These are phyloP conservation scores for Aquanectria penicillioides DNA, from an alignment of 2,329 filamentous ascomycete species.

Conservation along the genomic window DNA sequence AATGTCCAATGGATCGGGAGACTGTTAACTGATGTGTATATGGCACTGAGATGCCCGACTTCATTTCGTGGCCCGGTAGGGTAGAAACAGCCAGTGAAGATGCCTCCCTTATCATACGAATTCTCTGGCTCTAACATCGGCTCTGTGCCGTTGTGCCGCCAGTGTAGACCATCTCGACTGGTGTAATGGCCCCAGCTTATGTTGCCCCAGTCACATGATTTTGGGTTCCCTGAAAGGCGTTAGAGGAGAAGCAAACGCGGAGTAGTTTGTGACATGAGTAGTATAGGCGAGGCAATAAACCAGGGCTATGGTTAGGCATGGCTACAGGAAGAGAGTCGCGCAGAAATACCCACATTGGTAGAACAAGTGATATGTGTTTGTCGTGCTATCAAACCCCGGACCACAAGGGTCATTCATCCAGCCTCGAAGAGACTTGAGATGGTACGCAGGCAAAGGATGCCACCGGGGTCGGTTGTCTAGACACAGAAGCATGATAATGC, in stretches of 20 bases:
- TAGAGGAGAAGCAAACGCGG: no score
- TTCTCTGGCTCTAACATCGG: conserved; percentile 49
- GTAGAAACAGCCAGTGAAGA: conserved; percentile 60
- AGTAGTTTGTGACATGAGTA: no score
- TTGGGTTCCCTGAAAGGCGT: conserved; percentile 42
- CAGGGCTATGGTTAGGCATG: not conserved
- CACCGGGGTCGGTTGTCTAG: not conserved
- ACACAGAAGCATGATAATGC: not conserved
- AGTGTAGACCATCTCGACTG: conserved; percentile 49
- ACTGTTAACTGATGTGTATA: conserved; percentile 45
- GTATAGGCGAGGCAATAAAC: no score
- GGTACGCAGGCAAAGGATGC: not conserved
- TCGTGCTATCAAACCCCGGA: conserved; percentile 21
- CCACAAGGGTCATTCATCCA: conserved; percentile 29
- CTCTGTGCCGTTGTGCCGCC: conserved; percentile 47
- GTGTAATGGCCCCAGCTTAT: conserved; percentile 60
- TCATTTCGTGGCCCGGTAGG: conserved; percentile 56
- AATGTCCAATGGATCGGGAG: conserved; percentile 48
- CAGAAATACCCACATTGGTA: conserved; percentile 19
- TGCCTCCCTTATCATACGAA: conserved; percentile 59
- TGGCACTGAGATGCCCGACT: conserved; percentile 35
- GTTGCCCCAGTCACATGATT: conserved; percentile 47
- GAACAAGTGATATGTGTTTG: conserved; percentile 24
- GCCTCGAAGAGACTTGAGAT: not conserved
- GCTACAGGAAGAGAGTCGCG: not conserved